Conservation (phyloP, 148 eudicot genomes). For the Drosera capensis region DNA sequence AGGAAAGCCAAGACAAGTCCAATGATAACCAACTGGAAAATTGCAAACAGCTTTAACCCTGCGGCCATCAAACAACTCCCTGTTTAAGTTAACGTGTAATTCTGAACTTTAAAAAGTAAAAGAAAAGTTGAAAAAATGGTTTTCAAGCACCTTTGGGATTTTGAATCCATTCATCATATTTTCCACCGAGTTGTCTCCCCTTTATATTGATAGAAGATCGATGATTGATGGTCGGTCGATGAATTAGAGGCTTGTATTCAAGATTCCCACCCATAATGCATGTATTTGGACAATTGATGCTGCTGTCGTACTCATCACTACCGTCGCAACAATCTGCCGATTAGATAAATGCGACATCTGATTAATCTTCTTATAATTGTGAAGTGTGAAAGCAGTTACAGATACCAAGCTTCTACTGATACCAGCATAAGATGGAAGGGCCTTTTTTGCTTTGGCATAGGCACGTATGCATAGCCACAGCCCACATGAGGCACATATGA, state of each 20-base stretch:
- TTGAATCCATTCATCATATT: constrained; percentile 27
- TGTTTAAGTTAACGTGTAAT: constrained; percentile 3
- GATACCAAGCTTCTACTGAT: neutral
- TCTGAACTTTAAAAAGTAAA: neutral
- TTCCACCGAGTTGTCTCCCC: constrained; percentile 16
- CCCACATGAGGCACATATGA: no score
- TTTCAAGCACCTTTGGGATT: constrained; percentile 35
- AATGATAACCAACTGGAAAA: constrained; percentile 38
- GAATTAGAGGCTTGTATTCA: constrained; percentile 25
- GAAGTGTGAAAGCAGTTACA: neutral
- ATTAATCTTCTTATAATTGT: neutral
- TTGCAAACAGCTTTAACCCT: constrained; percentile 54
- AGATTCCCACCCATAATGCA: constrained; percentile 82
- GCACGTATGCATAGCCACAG: no score
- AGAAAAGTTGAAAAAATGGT: constrained; percentile 1
- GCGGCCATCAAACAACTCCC: constrained; percentile 12
- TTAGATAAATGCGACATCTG: constrained; percentile 6
- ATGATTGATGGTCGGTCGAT: constrained; percentile 15
- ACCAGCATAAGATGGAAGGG: no score
- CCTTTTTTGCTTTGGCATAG: no score
- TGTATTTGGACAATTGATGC: constrained; percentile 49
- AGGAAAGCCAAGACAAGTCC: constrained; percentile 21
- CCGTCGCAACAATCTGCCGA: constrained; percentile 98
- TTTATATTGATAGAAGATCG: constrained; percentile 10
- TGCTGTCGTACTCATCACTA: constrained; percentile 80